phyloP scores from a whole-genome alignment of 1,284 basidiomycete genomes.

The Cutaneotrichosporon curvatum region DNA sequence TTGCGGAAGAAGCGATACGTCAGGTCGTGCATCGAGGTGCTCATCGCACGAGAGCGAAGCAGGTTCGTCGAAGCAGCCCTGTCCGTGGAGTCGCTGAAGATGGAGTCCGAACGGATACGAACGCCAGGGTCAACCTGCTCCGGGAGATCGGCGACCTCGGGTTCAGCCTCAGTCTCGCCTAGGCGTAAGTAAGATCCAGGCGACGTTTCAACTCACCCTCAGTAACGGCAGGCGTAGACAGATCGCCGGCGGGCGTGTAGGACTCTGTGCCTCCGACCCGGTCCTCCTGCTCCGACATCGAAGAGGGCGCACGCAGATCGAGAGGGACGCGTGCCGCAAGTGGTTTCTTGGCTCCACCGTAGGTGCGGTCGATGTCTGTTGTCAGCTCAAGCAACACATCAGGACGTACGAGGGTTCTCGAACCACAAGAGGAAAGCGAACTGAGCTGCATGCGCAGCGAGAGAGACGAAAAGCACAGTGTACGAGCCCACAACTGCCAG shows the following conservation, averaged over 20 bases:
- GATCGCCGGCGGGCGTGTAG: slow-evolving; percentile 12
- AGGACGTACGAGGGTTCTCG: slow-evolving; percentile 90
- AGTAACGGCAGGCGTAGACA: slow-evolving; percentile 57
- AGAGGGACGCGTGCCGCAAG: slow-evolving; percentile 75
- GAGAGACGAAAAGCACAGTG: slow-evolving; percentile 81
- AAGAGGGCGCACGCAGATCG: slow-evolving; percentile 8
- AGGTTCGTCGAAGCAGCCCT: neutral
- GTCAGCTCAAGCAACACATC: slow-evolving; percentile 7
- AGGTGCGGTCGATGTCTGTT: slow-evolving; percentile 83
- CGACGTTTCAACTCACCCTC: slow-evolving; percentile 48
- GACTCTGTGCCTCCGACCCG: neutral
- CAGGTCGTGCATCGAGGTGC: slow-evolving; percentile 74
- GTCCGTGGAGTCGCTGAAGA: slow-evolving; percentile 15
- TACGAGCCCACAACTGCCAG: slow-evolving; percentile 56
- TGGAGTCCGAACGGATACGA: slow-evolving; percentile 28
- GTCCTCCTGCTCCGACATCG: slow-evolving; percentile 1
- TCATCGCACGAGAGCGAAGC: slow-evolving; percentile 22
- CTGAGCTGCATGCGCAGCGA: slow-evolving; percentile 87
- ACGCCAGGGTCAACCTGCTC: slow-evolving; percentile 13
- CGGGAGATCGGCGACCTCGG: slow-evolving; percentile 37
- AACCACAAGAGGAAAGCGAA: slow-evolving; percentile 96
- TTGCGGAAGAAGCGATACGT: slow-evolving; percentile 84
- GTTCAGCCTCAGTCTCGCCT: slow-evolving; percentile 59
- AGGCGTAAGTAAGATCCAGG: too few relatives aligned
- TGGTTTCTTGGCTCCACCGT: slow-evolving; percentile 72